phyloP scores from a whole-genome alignment of 176 grass and related monocot genomes.

The Eragrostis nindensis region DNA sequence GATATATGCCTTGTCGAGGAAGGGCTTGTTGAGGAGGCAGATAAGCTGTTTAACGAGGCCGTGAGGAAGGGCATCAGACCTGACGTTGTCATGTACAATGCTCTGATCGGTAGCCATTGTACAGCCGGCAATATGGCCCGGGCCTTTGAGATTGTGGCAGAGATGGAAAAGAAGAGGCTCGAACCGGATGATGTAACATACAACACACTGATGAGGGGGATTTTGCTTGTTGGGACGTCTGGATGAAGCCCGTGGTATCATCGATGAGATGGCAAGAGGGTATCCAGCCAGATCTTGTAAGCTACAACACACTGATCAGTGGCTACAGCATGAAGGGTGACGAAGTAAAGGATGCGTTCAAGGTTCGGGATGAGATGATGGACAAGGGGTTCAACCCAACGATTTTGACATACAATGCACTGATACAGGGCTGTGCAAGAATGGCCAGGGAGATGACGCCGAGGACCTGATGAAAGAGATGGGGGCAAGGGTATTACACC shows the following conservation, averaged over 20 bases:
- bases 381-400: slow-evolving; percentile 69
- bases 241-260: slow-evolving; percentile 49
- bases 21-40: slow-evolving; percentile 45
- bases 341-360: slow-evolving; percentile 71
- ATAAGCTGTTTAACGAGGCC: slow-evolving; percentile 60
- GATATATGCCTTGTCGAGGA: slow-evolving; percentile 69
- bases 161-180: slow-evolving; percentile 67
- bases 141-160: slow-evolving; percentile 51
- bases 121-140: slow-evolving; percentile 43
- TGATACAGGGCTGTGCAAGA: slow-evolving; percentile 68
- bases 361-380: slow-evolving; percentile 67
- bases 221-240: slow-evolving; percentile 63
- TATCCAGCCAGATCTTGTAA: slow-evolving; percentile 73
- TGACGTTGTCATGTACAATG: slow-evolving; percentile 74
- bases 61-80: slow-evolving; percentile 57
- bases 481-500: slow-evolving; percentile 63
- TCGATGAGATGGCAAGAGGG: slow-evolving; percentile 71
- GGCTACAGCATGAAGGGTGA: slow-evolving; percentile 75
- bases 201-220: slow-evolving; percentile 68
- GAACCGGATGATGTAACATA: slow-evolving; percentile 65
- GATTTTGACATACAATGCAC: slow-evolving; percentile 69
- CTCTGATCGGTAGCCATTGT: slow-evolving; percentile 64
- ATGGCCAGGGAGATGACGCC: slow-evolving; percentile 52
- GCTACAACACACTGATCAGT: slow-evolving; percentile 72
- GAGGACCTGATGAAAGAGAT: slow-evolving; percentile 80